These are phyloP conservation scores for barrel medic (Medicago truncatula) DNA, from an alignment of 306 rosid genomes.

Conservation along the genomic window DNA sequence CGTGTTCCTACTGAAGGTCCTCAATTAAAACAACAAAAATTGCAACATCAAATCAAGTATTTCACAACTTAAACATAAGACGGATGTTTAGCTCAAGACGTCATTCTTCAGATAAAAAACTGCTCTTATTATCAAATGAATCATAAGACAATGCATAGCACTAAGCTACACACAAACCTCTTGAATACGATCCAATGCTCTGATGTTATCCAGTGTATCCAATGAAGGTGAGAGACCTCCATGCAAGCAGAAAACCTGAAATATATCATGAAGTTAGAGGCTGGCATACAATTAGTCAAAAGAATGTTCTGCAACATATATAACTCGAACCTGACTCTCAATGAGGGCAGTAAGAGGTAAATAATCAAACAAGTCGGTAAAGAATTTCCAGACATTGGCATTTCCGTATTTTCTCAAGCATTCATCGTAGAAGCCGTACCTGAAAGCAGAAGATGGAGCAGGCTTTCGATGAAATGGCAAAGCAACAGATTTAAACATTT, in stretches of 20 bases:
- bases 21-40: not conserved
- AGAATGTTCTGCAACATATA: constrained; percentile 31
- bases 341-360: constrained; percentile 96
- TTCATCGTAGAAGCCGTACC: constrained; percentile 98
- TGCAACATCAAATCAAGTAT: constrained; percentile 32
- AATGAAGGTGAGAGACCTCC: constrained; percentile 98
- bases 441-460: constrained; percentile 50
- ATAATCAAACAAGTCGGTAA: constrained; percentile 92
- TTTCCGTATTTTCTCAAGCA: constrained; percentile 99
- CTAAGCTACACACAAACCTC: constrained; percentile 63
- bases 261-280: constrained; percentile 43
- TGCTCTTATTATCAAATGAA: constrained; percentile 9
- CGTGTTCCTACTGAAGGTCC: not conserved
- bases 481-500: constrained; percentile 14
- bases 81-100: constrained; percentile 19
- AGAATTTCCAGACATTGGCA: constrained; percentile 96
- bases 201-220: constrained; percentile 92
- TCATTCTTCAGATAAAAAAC: not conserved
- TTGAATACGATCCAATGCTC: constrained; percentile 93
- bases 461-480: constrained; percentile 33
- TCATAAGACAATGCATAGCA: constrained; percentile 21
- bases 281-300: constrained; percentile 36
- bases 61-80: constrained; percentile 13
- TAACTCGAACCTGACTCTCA: constrained; percentile 91
- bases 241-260: constrained; percentile 93